A percentile compares a stretch with the other conserved stretches of the same genome.
Conservation (phyloP, 139 green algal species). For the Chlamydomonas applanata region DNA sequence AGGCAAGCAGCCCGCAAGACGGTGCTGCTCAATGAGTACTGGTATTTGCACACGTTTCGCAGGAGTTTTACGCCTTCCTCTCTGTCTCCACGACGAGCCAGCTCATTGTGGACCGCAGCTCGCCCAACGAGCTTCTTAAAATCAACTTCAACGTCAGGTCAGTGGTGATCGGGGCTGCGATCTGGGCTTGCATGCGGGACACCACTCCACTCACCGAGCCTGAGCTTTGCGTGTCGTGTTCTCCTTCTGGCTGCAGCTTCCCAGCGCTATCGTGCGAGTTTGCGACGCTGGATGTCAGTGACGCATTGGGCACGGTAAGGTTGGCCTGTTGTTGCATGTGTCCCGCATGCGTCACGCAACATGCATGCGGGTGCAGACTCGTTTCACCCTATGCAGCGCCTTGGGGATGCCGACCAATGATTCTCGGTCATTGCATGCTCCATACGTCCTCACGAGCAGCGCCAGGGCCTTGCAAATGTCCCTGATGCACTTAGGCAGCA, state of each 20-base stretch:
- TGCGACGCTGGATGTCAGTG: slow-evolving; percentile 92
- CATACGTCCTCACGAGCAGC: too few relatives aligned
- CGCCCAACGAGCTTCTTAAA: slow-evolving; percentile 88
- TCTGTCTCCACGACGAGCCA: slow-evolving; percentile 58
- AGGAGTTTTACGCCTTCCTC: slow-evolving; percentile 87
- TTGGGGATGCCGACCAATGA: too few relatives aligned
- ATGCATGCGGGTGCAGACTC: too few relatives aligned
- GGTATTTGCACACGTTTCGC: slow-evolving; percentile 14
- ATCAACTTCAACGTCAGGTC: slow-evolving; percentile 97
- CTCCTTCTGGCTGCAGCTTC: slow-evolving; percentile 58
- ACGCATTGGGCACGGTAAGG: slow-evolving; percentile 86
- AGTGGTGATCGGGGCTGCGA: neutral
- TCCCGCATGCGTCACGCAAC: too few relatives aligned
- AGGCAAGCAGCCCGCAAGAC: too few relatives aligned
- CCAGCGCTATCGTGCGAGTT: slow-evolving; percentile 94
- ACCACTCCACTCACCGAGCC: neutral
- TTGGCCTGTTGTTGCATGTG: neutral
- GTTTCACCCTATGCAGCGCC: too few relatives aligned
- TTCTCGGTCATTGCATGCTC: too few relatives aligned
- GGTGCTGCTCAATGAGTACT: too few relatives aligned
- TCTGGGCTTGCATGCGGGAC: too few relatives aligned
- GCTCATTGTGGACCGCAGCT: slow-evolving; percentile 87
- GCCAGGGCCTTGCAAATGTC: too few relatives aligned
- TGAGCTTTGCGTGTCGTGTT: too few relatives aligned
- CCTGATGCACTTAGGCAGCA: too few relatives aligned